These are phyloP conservation scores for Termitomyces sp. DNA, from an alignment of 768 basidiomycete genomes.

Conservation along the genomic window DNA sequence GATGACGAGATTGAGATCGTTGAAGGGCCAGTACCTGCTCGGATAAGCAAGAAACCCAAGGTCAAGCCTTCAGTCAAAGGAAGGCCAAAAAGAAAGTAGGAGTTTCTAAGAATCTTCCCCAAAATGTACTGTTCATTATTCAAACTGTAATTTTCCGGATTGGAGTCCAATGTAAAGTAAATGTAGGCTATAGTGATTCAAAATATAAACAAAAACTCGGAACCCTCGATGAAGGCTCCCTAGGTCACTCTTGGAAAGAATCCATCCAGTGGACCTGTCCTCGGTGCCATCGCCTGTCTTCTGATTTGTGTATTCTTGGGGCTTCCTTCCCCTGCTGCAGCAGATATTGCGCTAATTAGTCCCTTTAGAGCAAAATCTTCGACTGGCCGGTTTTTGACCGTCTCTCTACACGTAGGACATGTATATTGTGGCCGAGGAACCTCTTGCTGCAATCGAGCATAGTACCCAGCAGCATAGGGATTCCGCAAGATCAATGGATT, in stretches of 20 bases:
- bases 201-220: background rate
- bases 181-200: background rate
- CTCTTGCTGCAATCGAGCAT: conserved; percentile 20
- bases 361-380: conserved; percentile 61
- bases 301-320: conserved; percentile 25
- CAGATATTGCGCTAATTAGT: conserved; percentile 46
- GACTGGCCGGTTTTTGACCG: conserved; percentile 43
- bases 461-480: conserved; percentile 22
- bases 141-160: background rate
- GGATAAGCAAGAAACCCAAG: conserved; percentile 26
- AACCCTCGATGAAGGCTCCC: background rate
- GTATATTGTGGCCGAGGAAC: conserved; percentile 48
- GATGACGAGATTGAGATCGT: conserved; percentile 56
- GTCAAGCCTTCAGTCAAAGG: conserved; percentile 31
- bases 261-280: conserved; percentile 36
- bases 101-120: background rate
- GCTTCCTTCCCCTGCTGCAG: conserved; percentile 41
- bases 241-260: conserved; percentile 33
- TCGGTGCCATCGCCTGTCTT: conserved; percentile 18
- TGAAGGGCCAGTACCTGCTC: conserved; percentile 34
- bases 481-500: conserved; percentile 21
- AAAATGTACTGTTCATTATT: background rate
- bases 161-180: background rate
- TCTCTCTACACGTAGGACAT: conserved; percentile 62
- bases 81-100: conserved; percentile 32